A percentile compares a stretch with the other conserved stretches of the same genome.
These are phyloP conservation scores for Psilocybe subaeruginosa DNA, from an alignment of 768 basidiomycete species.

Conservation along the genomic window DNA sequence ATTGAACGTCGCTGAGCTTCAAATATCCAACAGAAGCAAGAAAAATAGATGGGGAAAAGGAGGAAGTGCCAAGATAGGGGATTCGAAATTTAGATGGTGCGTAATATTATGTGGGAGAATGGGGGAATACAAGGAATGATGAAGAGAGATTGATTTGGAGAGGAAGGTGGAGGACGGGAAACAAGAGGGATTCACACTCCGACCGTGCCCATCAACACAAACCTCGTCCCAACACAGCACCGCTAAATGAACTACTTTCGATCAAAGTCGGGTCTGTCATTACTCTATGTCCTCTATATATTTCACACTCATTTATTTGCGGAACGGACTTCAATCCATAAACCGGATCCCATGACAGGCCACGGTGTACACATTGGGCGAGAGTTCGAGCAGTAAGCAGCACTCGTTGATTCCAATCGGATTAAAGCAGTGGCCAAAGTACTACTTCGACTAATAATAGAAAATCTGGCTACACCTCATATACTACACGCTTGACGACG, in stretches of 20 bases:
- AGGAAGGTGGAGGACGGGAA: slow-evolving; percentile 41
- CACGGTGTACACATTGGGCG: not conserved
- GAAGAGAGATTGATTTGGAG: slow-evolving; percentile 28
- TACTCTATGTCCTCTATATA: not conserved
- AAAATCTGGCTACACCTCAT: not conserved
- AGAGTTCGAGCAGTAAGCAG: not conserved
- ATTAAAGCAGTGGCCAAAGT: not conserved
- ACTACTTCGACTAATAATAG: not conserved
- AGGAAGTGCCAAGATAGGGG: slow-evolving; percentile 20
- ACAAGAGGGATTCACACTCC: slow-evolving; percentile 49
- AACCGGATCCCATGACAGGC: not conserved
- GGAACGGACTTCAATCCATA: not conserved
- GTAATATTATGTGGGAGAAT: slow-evolving; percentile 23
- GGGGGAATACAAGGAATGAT: slow-evolving; percentile 24
- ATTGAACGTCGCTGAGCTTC: slow-evolving; percentile 30
- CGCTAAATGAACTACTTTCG: not conserved
- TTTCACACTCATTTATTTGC: not conserved
- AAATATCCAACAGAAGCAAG: slow-evolving; percentile 28
- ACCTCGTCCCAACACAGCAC: slow-evolving; percentile 7
- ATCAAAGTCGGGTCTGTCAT: slow-evolving; percentile 1
- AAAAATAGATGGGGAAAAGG: slow-evolving; percentile 32
- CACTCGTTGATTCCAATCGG: not conserved
- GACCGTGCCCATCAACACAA: slow-evolving; percentile 32
- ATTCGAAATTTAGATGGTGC: slow-evolving; percentile 22
- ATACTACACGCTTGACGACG: not conserved